These are phyloP conservation scores for Volvox africanus DNA, from an alignment of 139 green algal species.

Conservation along the genomic window DNA sequence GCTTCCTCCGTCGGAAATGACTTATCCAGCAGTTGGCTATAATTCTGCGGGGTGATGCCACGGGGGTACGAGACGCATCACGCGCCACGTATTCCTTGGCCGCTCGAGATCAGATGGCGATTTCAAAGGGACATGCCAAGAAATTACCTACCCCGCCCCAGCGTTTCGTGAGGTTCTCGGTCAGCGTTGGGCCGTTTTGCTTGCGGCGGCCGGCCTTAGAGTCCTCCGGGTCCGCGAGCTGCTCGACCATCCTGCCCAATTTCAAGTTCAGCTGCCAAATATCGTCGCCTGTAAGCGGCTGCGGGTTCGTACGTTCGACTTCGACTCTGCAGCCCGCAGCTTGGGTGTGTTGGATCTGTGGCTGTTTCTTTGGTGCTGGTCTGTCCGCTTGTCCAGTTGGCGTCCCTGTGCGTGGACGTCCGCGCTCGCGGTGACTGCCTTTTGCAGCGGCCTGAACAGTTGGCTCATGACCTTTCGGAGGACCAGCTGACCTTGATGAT, in stretches of 20 bases:
- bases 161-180: slow-evolving; percentile 26
- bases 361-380: background rate
- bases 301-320: background rate
- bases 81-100: no score
- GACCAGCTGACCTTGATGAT: background rate
- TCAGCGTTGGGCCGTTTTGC: background rate
- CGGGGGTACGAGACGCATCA: background rate
- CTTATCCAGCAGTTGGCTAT: slow-evolving; percentile 22
- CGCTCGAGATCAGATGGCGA: no score
- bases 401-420: no score
- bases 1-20: background rate
- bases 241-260: background rate
- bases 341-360: background rate
- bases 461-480: background rate
- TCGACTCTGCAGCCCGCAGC: background rate
- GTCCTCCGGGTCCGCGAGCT: slow-evolving; percentile 34
- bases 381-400: background rate
- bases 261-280: slow-evolving; percentile 24
- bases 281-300: background rate
- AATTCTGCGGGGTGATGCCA: background rate
- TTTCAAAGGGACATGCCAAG: background rate
- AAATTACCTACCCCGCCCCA: slow-evolving; percentile 33
- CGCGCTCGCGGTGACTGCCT: background rate
- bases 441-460: background rate
- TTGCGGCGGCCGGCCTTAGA: background rate